These are phyloP conservation scores for Diplodia sapinea DNA, from an alignment of 2,329 filamentous ascomycete species.

Conservation along the genomic window DNA sequence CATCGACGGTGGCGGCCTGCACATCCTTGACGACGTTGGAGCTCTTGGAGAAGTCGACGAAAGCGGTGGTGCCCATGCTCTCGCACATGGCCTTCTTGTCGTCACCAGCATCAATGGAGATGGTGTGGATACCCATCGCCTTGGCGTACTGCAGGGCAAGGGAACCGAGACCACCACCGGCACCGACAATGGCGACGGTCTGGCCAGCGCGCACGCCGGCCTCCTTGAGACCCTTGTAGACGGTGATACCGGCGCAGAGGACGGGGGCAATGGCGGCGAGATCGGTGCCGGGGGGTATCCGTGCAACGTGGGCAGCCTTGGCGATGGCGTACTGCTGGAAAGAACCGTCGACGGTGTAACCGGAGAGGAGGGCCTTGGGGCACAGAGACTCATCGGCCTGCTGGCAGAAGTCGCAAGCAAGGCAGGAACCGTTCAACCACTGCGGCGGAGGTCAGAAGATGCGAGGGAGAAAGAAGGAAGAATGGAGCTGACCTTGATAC, in stretches of 20 bases:
- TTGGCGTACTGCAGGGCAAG: conserved; percentile 86
- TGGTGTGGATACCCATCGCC: conserved; percentile 83
- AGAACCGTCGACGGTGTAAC: conserved; percentile 89
- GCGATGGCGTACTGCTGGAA: conserved; percentile 94
- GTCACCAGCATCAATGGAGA: conserved; percentile 82
- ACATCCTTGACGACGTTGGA: conserved; percentile 84
- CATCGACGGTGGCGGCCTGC: conserved; percentile 77
- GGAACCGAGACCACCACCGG: conserved; percentile 80
- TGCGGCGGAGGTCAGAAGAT: conserved; percentile 35
- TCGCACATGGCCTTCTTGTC: conserved; percentile 75
- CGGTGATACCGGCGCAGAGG: conserved; percentile 83
- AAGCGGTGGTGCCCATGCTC: conserved; percentile 72
- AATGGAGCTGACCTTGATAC: conserved; percentile 64
- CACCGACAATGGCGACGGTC: conserved; percentile 82
- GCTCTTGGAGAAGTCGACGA: conserved; percentile 79
- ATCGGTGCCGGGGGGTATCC: conserved; percentile 76
- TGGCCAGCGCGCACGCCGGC: conserved; percentile 76
- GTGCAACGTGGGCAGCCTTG: conserved; percentile 83
- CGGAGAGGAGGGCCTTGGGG: conserved; percentile 74
- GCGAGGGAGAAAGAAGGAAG: background rate
- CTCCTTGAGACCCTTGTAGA: conserved; percentile 92
- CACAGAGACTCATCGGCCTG: conserved; percentile 84
- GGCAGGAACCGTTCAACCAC: conserved; percentile 90
- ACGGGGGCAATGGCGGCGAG: conserved; percentile 81
- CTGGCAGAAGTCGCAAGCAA: conserved; percentile 79